Base-by-base conservation (phyloP, 176 grass and related monocot species). In the Eleusine coracana region DNA sequence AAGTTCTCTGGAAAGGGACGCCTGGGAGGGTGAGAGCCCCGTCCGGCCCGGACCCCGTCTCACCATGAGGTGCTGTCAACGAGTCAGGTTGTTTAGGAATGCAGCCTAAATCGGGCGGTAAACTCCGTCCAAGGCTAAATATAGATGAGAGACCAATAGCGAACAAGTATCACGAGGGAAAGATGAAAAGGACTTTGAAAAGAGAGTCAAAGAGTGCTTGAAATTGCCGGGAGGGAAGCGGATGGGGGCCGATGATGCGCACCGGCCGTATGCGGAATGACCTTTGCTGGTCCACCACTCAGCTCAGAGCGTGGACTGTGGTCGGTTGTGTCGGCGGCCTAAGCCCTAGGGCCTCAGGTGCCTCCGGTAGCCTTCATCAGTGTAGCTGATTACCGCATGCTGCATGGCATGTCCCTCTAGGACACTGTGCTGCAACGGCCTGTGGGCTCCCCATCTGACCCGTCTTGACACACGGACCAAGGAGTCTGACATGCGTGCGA, bases 151-250 rank as follows among this genome's bases (percentile, higher is more conserved):
- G 87, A 85, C 87, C 88, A 29, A 66, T 66, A 66, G 63, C 63
- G 63, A 66, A 66, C 63, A 66, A 66, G 63, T 66, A 66, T 29
- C 82, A 68, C 78, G 50, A 88, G 82, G 78, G 78, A 88, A 92
- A 88, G 86, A 92, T 92, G 82, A 92, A 86, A 92, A 88, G 81
- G 85, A 91, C 89, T 88, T 91, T 91, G 89, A 87, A 91, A 91
- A 87, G 89, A 91, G 89, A 91, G 89, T 84, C 80, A 91, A 91
- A 91, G 85, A 91, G 81, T 91, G 76, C 89, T 82, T 91, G 84
- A 91, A 91, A 87, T 87, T 87, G 63, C 42, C 62, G 52, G 80
- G 85, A 91, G 89, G 89, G 85, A 91, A 87, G 89, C 68, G 84
- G 80, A 91, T 87, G 88, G 51, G 51, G 51, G 51, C 51, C 6